These are phyloP conservation scores for Lyophyllum semitale DNA, from an alignment of 768 basidiomycete species.

Conservation along the genomic window DNA sequence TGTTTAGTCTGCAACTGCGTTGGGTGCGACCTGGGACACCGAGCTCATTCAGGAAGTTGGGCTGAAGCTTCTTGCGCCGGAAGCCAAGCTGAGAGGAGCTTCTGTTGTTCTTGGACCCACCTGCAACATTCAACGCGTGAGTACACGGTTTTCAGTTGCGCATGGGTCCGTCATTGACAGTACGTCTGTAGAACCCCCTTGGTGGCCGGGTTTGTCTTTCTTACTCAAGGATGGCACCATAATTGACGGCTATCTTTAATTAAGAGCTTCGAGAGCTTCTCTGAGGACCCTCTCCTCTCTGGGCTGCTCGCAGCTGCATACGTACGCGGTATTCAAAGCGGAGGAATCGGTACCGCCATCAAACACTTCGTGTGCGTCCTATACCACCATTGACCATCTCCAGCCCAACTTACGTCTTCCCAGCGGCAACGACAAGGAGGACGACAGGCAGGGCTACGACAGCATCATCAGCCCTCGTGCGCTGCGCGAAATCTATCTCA, in stretches of 20 bases:
- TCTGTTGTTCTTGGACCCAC: conserved; percentile 78
- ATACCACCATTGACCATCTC: not conserved
- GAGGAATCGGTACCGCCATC: conserved; percentile 76
- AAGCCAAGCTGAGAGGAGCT: conserved; percentile 71
- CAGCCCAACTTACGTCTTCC: not conserved
- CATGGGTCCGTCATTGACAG: not conserved
- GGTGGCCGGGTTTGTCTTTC: conserved; percentile 57
- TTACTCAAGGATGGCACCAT: not conserved
- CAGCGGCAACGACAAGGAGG: conserved; percentile 81
- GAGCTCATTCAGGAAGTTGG: conserved; percentile 65
- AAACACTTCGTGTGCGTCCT: conserved; percentile 76
- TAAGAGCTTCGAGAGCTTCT: conserved; percentile 77
- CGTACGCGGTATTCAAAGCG: conserved; percentile 73
- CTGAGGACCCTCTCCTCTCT: conserved; percentile 76
- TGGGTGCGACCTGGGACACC: conserved; percentile 76
- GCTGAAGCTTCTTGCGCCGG: conserved; percentile 63
- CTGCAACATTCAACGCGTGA: conserved; percentile 80
- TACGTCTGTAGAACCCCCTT: conserved; percentile 55
- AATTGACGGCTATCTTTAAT: not conserved
- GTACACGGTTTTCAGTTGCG: conserved; percentile 10
- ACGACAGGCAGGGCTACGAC: conserved; percentile 73
- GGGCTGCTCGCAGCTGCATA: conserved; percentile 73
- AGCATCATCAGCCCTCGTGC: conserved; percentile 64
- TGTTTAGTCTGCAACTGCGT: conserved; percentile 61
- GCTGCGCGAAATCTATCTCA: conserved; percentile 73